Evolutionary conservation across 2,329 filamentous ascomycete genomes (phyloP), one percentile per base, ranked within the genome.

Genomic region (Uncinocarpus reesii): DNA sequence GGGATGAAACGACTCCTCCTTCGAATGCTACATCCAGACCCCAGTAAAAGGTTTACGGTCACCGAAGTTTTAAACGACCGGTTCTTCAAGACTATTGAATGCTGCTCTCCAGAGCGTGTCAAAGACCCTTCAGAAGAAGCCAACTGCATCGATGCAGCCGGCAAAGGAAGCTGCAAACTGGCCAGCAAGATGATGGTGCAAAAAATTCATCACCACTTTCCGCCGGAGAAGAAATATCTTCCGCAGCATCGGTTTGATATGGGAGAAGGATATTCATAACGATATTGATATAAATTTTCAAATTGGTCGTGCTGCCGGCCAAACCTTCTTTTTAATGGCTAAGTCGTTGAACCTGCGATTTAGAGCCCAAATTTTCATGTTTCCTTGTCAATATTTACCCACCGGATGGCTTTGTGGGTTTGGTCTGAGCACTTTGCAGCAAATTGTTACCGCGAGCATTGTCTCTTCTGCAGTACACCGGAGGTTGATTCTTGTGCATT

Each of bases 11-110:
- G 81, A 8, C 69, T 93, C 3, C 67, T 94, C 8, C 69, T 92
- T 43, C 80, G 78, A 61, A 93, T 95, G 87, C 74, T 94, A 26
- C 81, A 94, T 62, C 86, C 87, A 0, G 71, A 88, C 55, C 86
- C 88, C 0, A 65, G 69, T 6, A 79, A 79, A 61, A 83, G 88
- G 35, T 79, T 83, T 56, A 77, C 74, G 23, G 84, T 92, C 43
- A 67, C 74, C 5, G 78, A 86, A 1, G 79, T 86, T 1, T 68
- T 87, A 47, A 79, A 75, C 53, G 79, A 84, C 57, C 73, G 81
- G n/a, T 87, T 80, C 75, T 70, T 92, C 58, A 83, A 78, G 68
- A 77, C 74, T 45, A 77, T 88, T 34, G 84, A 89, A 57, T 92
- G 86, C 67, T 93, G 86, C 62, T 81, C 86, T 57, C 67, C 80